Percentiles rank a stretch among this genome's conserved stretches.
These are phyloP conservation scores for Bipolaris zeicola DNA, from an alignment of 2,329 filamentous ascomycete genomes.

Conservation along the genomic window DNA sequence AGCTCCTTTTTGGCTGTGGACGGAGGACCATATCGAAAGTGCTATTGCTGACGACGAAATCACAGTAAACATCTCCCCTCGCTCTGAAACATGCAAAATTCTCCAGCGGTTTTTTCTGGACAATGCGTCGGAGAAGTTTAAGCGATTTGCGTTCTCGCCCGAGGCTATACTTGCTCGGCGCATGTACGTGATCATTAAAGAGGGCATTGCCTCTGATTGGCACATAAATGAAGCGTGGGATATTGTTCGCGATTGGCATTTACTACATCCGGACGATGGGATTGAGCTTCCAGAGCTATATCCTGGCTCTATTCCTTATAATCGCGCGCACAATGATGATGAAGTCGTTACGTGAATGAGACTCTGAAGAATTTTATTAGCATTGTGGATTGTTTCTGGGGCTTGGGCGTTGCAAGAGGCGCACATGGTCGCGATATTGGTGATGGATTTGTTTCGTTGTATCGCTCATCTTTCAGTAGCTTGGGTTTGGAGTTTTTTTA, in stretches of 20 bases:
- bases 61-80: too few relatives aligned
- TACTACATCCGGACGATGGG: not conserved
- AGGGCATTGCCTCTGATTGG: not conserved
- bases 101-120: not conserved
- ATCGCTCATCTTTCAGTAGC: too few relatives aligned
- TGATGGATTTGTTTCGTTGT: too few relatives aligned
- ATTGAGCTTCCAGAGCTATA: not conserved
- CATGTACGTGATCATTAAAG: not conserved
- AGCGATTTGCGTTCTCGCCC: not conserved
- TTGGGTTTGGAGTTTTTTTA: too few relatives aligned
- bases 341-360: too few relatives aligned
- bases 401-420: too few relatives aligned
- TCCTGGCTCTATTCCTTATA: too few relatives aligned
- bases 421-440: too few relatives aligned
- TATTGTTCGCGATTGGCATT: not conserved
- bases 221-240: not conserved
- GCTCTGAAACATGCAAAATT: too few relatives aligned
- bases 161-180: not conserved
- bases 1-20: constrained; percentile 44
- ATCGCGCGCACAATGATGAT: too few relatives aligned
- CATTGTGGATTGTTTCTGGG: too few relatives aligned
- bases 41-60: not conserved
- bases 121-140: not conserved
- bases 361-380: too few relatives aligned
- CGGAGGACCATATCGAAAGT: not conserved